phyloP scores from a whole-genome alignment of 2,329 filamentous ascomycete species.

The Penicillium paneum region DNA sequence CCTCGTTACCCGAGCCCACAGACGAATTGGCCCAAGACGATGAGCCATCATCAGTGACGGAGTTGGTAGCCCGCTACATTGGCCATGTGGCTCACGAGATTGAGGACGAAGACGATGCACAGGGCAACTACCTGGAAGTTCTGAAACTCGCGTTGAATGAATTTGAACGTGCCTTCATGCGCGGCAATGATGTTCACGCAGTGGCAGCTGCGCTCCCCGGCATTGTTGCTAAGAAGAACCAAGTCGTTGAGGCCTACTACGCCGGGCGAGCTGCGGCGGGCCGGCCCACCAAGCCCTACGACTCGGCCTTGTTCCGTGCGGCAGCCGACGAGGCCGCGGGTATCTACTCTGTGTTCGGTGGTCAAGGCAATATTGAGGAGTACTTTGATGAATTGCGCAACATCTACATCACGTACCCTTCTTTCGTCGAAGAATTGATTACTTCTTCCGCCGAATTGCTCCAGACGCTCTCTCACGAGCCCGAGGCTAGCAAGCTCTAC shows the following conservation, averaged over 20 bases:
- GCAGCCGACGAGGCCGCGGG: constrained; percentile 78
- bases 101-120: constrained; percentile 83
- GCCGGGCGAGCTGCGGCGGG: constrained; percentile 79
- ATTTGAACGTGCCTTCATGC: constrained; percentile 91
- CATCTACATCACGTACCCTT: constrained; percentile 85
- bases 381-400: constrained; percentile 97
- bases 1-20: constrained; percentile 82
- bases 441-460: constrained; percentile 77
- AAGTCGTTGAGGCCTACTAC: constrained; percentile 89
- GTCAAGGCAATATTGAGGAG: constrained; percentile 98
- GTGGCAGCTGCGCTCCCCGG: constrained; percentile 81
- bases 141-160: constrained; percentile 90
- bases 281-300: constrained; percentile 83
- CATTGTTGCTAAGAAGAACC: constrained; percentile 87
- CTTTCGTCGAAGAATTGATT: constrained; percentile 84
- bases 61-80: constrained; percentile 91
- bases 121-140: constrained; percentile 87
- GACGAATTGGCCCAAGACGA: constrained; percentile 98
- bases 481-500: constrained; percentile 90
- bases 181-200: constrained; percentile 94
- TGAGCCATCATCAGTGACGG: constrained; percentile 91
- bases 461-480: constrained; percentile 77
- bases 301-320: constrained; percentile 87
- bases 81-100: constrained; percentile 85
- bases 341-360: constrained; percentile 92